Evolutionary conservation across 202 grass and related monocot species (phyloP), one percentile per base, ranked within the genome.

Genomic region (Saccharum hybrid): DNA sequence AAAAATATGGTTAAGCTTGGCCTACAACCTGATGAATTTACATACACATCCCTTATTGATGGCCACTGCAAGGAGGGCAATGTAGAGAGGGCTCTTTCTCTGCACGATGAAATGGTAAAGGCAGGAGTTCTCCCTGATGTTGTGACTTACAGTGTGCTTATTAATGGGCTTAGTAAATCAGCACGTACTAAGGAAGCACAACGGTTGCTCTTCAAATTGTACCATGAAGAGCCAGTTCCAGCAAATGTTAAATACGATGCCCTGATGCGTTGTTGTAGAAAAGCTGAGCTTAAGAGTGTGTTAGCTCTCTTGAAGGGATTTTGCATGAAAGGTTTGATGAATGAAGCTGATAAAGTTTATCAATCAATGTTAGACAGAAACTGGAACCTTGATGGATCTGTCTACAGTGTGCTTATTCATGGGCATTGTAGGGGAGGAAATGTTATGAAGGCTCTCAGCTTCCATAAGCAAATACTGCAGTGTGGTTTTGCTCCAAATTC

Each of bases 101-200:
- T 91, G 63, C 86, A 94, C 26, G 88, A 94, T 91, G 77, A 93
- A 61, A 92, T 93, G 92, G 90, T 89, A 64, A 90, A 84, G 63
- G 90, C 86, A 78, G 88, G 92, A 66, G 66, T 93, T 71, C 76
- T 91, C 61, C 90, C 90, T 33, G 92, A 94, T 88, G 84, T 83
- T 61, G 95, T 94, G 42, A 93, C 92, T 8, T 93, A 94, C 83
- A 94, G 80, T 88, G 95, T 98, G 68, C 90, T 98, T 65, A 98
- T 94, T 82, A 88, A 91, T 78, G 90, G 92, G 48, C 87, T 94
- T 75, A 83, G 86, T 76, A 98, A 94, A 79, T 90, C 85, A 72
- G 86, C 90, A 74, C 82, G 70, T 34, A 91, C 74, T 46, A 93
- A 93, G 77, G 89, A 98, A 84, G 95, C 87, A 16, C 86, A 98